These are phyloP conservation scores for Starmerella vitae DNA, from an alignment of 805 yeast genomes.

Conservation along the genomic window DNA sequence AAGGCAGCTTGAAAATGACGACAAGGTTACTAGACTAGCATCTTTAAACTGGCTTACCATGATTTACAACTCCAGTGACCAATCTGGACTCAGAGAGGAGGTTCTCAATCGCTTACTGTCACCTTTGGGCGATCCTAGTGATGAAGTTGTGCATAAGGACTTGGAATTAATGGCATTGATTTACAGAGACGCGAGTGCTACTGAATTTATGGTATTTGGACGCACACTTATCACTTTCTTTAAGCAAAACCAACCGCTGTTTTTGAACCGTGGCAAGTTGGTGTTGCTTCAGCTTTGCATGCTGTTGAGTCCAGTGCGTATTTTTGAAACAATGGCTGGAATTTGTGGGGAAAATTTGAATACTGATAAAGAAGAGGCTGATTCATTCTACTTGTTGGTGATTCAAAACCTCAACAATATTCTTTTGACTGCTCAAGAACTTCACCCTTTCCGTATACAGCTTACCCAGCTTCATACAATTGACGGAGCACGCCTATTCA, in stretches of 20 bases:
- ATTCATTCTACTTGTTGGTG: constrained; percentile 63
- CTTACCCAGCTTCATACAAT: constrained; percentile 44
- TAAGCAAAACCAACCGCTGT: constrained; percentile 49
- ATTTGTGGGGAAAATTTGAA: constrained; percentile 32
- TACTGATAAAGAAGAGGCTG: constrained; percentile 27
- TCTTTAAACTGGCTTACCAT: constrained; percentile 82
- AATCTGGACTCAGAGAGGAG: constrained; percentile 44
- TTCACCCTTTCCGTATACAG: constrained; percentile 53
- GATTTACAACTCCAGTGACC: constrained; percentile 44
- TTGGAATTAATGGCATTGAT: constrained; percentile 60
- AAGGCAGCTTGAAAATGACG: constrained; percentile 56
- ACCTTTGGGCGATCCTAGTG: constrained; percentile 60
- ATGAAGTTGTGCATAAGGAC: constrained; percentile 62
- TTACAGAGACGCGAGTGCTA: constrained; percentile 57
- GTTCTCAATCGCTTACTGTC: constrained; percentile 36
- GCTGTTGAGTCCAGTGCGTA: constrained; percentile 66
- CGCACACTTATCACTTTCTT: constrained; percentile 55
- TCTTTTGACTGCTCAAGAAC: constrained; percentile 72
- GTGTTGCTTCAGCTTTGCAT: constrained; percentile 74
- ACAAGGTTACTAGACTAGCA: constrained; percentile 69
- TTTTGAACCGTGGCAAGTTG: constrained; percentile 65
- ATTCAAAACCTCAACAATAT: constrained; percentile 80
- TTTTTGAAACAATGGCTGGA: constrained; percentile 62
- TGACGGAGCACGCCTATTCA: constrained; percentile 57
- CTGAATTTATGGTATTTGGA: constrained; percentile 63